phyloP scores from a whole-genome alignment of 306 rosid species.

The Rosa rugosa region DNA sequence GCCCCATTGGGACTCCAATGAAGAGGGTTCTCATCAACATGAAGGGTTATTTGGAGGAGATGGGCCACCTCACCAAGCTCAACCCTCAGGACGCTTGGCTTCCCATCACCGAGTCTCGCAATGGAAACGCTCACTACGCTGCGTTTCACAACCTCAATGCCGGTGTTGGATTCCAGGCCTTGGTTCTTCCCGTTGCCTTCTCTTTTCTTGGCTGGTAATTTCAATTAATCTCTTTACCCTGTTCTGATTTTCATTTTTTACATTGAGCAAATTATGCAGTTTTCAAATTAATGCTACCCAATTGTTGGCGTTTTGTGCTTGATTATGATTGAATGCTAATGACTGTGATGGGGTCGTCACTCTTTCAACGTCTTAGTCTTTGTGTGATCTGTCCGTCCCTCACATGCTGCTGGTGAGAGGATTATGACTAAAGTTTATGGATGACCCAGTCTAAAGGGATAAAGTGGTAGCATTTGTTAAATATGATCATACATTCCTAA shows the following conservation, averaged over 20 bases:
- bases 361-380: not conserved
- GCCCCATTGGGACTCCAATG: conserved; percentile 98
- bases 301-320: conserved; percentile 16
- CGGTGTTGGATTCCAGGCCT: conserved; percentile 93
- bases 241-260: not conserved
- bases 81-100: conserved; percentile 99
- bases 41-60: conserved; percentile 95
- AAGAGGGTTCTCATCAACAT: conserved; percentile 86
- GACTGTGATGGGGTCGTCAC: not conserved
- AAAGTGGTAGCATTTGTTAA: conserved; percentile 21
- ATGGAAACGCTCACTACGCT: conserved; percentile 96
- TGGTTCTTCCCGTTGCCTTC: conserved; percentile 90
- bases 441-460: not conserved
- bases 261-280: not conserved
- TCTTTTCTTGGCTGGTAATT: conserved; percentile 93
- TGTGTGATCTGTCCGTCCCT: not conserved
- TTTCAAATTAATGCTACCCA: no score
- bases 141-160: conserved; percentile 99
- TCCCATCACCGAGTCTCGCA: conserved; percentile 97
- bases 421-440: conserved; percentile 17
- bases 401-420: conserved; percentile 20
- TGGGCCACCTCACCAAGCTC: conserved; percentile 94
- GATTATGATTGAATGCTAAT: not conserved
- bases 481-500: not conserved
- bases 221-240: not conserved